Conservation (phyloP, 2,329 filamentous ascomycete species). For the Trichoderma atroviride region DNA sequence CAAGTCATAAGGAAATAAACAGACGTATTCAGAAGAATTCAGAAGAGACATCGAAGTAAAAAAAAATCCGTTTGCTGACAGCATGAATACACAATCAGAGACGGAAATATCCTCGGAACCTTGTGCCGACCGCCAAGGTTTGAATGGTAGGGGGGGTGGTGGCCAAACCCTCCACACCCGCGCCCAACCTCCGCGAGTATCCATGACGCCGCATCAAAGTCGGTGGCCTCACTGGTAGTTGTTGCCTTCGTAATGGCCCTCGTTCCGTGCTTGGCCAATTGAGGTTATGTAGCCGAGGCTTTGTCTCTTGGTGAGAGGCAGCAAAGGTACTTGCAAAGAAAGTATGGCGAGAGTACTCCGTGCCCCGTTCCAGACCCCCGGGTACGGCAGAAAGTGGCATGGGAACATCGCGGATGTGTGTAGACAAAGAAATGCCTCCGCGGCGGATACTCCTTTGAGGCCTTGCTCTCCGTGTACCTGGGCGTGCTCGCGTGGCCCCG, state of each 20-base stretch:
- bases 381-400: background rate
- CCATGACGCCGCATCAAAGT: conserved; percentile 9
- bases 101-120: background rate
- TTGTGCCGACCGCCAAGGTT: background rate
- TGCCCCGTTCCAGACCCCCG: background rate
- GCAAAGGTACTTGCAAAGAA: background rate
- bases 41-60: background rate
- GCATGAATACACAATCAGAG: background rate
- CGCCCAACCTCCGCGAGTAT: background rate
- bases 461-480: background rate
- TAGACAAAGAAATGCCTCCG: background rate
- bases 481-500: conserved; percentile 13
- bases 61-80: background rate
- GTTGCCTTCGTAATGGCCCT: background rate
- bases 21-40: background rate
- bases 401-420: background rate
- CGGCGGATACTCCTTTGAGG: background rate
- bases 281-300: conserved; percentile 15
- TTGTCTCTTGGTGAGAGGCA: background rate
- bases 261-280: conserved; percentile 1
- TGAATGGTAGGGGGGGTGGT: background rate
- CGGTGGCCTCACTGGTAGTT: conserved; percentile 10
- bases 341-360: background rate
- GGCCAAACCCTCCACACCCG: conserved; percentile 7
- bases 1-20: background rate